Evolutionary conservation across 2,329 filamentous ascomycete species (phyloP).

Genomic region (Curvularia sp.): DNA sequence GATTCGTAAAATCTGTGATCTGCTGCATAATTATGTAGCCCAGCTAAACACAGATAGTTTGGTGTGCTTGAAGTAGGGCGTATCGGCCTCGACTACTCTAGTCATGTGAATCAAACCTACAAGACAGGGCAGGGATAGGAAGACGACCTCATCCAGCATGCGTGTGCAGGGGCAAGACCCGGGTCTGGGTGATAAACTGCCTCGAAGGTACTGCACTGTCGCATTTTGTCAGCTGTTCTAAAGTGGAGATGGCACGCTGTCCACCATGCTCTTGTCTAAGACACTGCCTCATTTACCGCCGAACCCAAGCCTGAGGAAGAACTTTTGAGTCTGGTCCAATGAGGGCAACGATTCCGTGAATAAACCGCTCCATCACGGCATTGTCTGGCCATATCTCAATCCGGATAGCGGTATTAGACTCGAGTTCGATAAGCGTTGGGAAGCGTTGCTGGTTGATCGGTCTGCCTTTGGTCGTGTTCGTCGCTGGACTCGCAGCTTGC

Average conservation of each 20-base stretch:
- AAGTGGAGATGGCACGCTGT: background rate
- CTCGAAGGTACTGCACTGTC: background rate
- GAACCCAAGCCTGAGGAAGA: background rate
- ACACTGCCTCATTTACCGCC: slow-evolving; percentile 2
- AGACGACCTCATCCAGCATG: background rate
- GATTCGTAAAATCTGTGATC: background rate
- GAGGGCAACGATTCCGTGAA: background rate
- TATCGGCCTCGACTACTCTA: background rate
- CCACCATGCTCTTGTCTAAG: background rate
- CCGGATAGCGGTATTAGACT: slow-evolving; percentile 5
- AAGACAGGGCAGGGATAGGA: background rate
- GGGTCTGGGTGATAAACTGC: background rate
- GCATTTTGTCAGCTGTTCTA: background rate
- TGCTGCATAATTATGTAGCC: background rate
- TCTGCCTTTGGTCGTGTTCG: background rate
- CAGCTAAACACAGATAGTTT: background rate
- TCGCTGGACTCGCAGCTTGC: slow-evolving; percentile 1
- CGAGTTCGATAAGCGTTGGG: slow-evolving; percentile 4
- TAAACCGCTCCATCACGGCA: background rate
- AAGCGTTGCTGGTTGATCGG: background rate
- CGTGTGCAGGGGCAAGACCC: background rate
- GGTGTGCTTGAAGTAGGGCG: background rate
- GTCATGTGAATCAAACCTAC: background rate
- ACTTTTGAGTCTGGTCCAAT: slow-evolving; percentile 4
- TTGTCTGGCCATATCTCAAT: background rate